A percentile compares a stretch with the other conserved stretches of the same genome.
phyloP scores from a whole-genome alignment of 2,329 filamentous ascomycete genomes.

The Botryosphaeria dothidea region DNA sequence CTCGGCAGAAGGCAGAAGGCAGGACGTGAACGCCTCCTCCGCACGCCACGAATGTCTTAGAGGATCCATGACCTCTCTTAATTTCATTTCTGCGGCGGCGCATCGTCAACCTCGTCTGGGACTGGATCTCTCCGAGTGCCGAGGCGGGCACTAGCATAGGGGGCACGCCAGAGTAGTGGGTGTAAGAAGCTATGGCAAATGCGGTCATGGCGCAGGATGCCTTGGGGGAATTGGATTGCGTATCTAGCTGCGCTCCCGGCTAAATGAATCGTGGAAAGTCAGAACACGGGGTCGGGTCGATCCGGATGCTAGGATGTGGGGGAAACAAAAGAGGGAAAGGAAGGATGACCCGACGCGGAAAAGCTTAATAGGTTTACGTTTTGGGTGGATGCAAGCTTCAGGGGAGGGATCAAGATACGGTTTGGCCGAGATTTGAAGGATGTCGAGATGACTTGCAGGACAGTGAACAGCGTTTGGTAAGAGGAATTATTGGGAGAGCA shows the following conservation, averaged over 20 bases:
- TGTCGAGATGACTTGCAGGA: background rate
- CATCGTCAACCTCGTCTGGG: too few relatives aligned
- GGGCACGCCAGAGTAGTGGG: background rate
- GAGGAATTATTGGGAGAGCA: background rate
- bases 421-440: background rate
- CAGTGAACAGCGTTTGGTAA: background rate
- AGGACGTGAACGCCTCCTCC: background rate
- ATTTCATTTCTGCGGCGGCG: too few relatives aligned
- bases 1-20: background rate
- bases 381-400: background rate
- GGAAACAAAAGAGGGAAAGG: background rate
- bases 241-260: background rate
- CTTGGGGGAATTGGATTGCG: background rate
- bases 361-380: background rate
- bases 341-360: background rate
- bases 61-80: background rate
- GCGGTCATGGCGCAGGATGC: background rate
- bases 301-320: background rate
- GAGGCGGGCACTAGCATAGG: background rate
- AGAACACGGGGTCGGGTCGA: background rate
- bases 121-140: too few relatives aligned
- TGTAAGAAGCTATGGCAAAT: background rate
- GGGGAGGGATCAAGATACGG: background rate
- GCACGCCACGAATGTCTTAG: background rate
- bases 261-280: background rate